Percentiles rank a stretch among this genome's conserved stretches.
Conservation (phyloP, 2,329 filamentous ascomycete genomes). For the Emergomyces orientalis region DNA sequence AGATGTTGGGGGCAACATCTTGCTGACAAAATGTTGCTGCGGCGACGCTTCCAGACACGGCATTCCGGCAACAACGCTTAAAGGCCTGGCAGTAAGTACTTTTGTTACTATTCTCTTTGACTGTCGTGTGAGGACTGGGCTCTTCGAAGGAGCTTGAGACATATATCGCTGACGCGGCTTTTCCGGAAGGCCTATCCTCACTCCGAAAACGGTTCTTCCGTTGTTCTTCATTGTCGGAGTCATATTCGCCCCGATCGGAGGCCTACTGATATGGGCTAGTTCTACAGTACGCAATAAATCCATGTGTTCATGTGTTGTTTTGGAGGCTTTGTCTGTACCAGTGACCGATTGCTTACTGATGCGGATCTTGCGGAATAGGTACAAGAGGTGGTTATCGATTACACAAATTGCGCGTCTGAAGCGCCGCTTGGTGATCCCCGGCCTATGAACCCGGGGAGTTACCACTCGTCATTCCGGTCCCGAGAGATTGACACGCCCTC, state of each 20-base stretch:
- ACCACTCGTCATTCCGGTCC: constrained; percentile 64
- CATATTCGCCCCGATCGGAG: constrained; percentile 89
- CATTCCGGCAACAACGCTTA: constrained; percentile 90
- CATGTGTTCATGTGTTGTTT: background rate
- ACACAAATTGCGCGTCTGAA: constrained; percentile 61
- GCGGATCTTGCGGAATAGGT: constrained; percentile 48
- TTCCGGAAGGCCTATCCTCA: constrained; percentile 69
- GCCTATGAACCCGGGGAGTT: constrained; percentile 46
- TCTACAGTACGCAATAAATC: constrained; percentile 49
- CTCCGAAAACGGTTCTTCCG: constrained; percentile 84
- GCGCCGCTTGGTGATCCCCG: constrained; percentile 39
- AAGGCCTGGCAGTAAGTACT: constrained; percentile 92
- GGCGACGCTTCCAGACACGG: constrained; percentile 58
- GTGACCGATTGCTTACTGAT: background rate
- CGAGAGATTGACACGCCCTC: constrained; percentile 30
- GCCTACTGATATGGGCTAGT: constrained; percentile 76
- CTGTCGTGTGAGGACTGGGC: background rate
- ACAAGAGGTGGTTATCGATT: constrained; percentile 84
- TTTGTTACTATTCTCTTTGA: constrained; percentile 8
- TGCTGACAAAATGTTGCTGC: constrained; percentile 2
- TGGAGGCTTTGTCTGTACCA: background rate
- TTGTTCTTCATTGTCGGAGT: constrained; percentile 85
- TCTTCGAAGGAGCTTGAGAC: constrained; percentile 1
- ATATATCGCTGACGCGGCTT: constrained; percentile 6
- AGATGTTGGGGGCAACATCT: background rate